A percentile compares a stretch with the other conserved stretches of the same genome.
Conservation (phyloP, 257 asterid genomes). For the Solanum lycopersicoides region DNA sequence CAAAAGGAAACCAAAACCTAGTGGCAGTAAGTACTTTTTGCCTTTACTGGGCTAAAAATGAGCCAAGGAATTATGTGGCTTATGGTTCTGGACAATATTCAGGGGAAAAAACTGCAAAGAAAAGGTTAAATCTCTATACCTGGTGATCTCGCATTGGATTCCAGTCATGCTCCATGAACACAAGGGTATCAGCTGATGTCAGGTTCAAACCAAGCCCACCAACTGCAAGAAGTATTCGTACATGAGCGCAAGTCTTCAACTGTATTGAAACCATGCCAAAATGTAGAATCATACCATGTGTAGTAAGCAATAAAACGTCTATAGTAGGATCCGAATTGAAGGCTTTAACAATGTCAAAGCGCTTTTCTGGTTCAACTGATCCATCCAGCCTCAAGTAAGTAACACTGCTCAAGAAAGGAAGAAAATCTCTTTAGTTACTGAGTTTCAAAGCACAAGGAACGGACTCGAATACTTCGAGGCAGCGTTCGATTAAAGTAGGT, state of each 20-base stretch:
- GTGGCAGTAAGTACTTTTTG: neutral
- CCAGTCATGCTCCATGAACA: constrained; percentile 99
- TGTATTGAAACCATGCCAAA: neutral
- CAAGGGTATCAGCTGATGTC: constrained; percentile 98
- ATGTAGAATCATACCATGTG: constrained; percentile 57
- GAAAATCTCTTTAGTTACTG: neutral
- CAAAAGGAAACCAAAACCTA: neutral
- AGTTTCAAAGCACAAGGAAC: neutral
- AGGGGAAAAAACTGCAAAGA: neutral
- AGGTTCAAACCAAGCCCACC: constrained; percentile 99
- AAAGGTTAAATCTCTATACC: constrained; percentile 28
- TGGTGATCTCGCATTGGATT: constrained; percentile 99
- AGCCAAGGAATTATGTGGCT: neutral
- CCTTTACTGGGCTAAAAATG: neutral
- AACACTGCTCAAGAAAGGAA: constrained; percentile 39
- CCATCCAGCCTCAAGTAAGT: constrained; percentile 97
- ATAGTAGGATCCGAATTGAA: constrained; percentile 99
- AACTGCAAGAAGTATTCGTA: constrained; percentile 30
- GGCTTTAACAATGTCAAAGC: constrained; percentile 95
- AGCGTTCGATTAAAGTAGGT: neutral
- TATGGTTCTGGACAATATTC: neutral
- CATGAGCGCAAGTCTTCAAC: neutral
- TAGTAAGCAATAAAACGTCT: constrained; percentile 88
- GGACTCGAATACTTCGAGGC: neutral
- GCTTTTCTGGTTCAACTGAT: constrained; percentile 87